Evolutionary conservation across 2,329 filamentous ascomycete genomes (phyloP), one percentile per base, ranked within the genome.

Genomic region (Corniculantispora saksenae): DNA sequence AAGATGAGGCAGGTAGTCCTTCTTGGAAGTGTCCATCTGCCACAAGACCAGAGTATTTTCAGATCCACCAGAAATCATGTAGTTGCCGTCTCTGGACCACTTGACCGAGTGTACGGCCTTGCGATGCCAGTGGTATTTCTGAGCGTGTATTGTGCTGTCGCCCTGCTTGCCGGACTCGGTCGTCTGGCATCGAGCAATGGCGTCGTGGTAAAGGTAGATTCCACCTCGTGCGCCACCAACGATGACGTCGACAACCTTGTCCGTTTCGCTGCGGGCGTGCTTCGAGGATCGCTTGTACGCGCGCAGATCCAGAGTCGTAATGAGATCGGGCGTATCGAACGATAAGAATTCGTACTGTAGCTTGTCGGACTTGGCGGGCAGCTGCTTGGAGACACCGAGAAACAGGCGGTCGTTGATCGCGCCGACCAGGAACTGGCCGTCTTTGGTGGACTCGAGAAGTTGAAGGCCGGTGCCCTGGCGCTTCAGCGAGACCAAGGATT

Each of bases 31-130:
- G 70, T 96, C 92, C 65, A 97, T 82, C 78, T 99, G 95, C 94
- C 94, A 98, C 38, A 97, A 81, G 10, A 97, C 92, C 50, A 99
- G 82, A 23, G 93, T 91, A 9, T 93, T 94, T 78, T 99, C 95
- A 25, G 89, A 88, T 38, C 95, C 95, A 73, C 95, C 95, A 64
- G 95, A 98, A 61, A 99, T 89, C 66, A 99, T 80, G 76, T 99
- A 99, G 74, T 97, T 93, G 92, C 94, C 94, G 83, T 99, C 95
- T 70, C 84, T 83, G 17, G 95, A 97, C 91, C 94, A 98, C 77
- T 95, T 97, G 65, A 97, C 83, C 12, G 92, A 86, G 71, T 91
- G 89, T 10, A 97, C 93, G 57, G 90, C 87, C 70, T 89, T 89
- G 71, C 93, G 86, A 77, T 99, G 95, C 95, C 95, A 99, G 76